Base-by-base conservation (phyloP, 2,329 filamentous ascomycete genomes). In the Fusarium brevicatenulatum region DNA sequence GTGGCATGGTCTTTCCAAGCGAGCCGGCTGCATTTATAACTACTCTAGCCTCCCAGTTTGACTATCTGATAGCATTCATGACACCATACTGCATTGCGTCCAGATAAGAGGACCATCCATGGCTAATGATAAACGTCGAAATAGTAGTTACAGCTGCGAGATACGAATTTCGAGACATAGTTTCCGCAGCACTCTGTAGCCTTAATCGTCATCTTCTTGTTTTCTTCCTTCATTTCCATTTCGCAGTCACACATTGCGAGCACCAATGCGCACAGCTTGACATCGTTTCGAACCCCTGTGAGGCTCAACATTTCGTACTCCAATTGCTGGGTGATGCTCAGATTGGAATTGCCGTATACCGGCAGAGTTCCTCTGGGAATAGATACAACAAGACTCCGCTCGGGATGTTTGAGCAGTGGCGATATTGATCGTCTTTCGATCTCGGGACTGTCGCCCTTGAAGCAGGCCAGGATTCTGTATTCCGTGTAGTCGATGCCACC, bases 321-420 rank as follows among this genome's bases (percentile, higher is more conserved):
- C 18, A 50, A 23, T 13, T 9, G 10, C 4, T 57, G 16, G 12
- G 8, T 39, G 9, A 18, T 6, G 16, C 37, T 30, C 42, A 18
- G 18, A 21, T 9, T 19, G 2, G 8, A 23, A 13, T 21, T 4
- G 9, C 23, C 42, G 11, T 11, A 19, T 37, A 3, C 23, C 2
- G 7, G 7, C 2, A 37, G 13, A 21, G 28, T 15, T 5, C 21
- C 23, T 12, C 13, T 16, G 4, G 42, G 58, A n/a, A 56, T 53
- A 1, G 0, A 5, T 21, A 11, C 21, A 11, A 4, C 1, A 21
- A 34, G 18, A 2, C 2, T 19, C 2, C 2, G 9, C n/a, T 25
- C n/a, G 4, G 49, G n/a, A 15, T 2, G 0, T 25, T 4, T 4
- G 15, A 25, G 5, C 10, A 32, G 9, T 9, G 50, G 32, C n/a